These are phyloP conservation scores for Pueraria montana DNA, from an alignment of 306 rosid species.

Conservation along the genomic window DNA sequence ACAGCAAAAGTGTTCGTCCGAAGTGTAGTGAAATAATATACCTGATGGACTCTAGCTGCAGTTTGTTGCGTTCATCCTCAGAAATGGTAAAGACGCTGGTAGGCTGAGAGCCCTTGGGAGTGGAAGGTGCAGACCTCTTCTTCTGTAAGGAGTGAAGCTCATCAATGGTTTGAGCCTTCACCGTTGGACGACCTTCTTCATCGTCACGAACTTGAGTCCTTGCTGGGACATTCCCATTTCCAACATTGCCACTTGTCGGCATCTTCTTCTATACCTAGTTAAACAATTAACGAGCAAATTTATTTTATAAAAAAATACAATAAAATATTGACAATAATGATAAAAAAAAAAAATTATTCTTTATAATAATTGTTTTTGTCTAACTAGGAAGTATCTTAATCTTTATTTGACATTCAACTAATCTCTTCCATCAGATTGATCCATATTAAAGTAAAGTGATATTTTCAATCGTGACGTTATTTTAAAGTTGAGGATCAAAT, in stretches of 20 bases:
- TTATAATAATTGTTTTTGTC: too few relatives aligned
- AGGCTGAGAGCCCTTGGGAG: slow-evolving; percentile 55
- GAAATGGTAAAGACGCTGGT: slow-evolving; percentile 35
- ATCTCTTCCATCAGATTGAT: too few relatives aligned
- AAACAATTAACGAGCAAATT: too few relatives aligned
- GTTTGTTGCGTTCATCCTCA: slow-evolving; percentile 67
- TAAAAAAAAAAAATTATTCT: too few relatives aligned
- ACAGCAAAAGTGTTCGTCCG: too few relatives aligned
- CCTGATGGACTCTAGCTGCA: slow-evolving; percentile 91
- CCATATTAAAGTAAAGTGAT: too few relatives aligned
- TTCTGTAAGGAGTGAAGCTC: slow-evolving; percentile 88
- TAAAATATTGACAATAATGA: too few relatives aligned
- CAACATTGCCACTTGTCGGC: slow-evolving; percentile 7
- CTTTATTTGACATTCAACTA: too few relatives aligned
- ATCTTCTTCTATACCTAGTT: slow-evolving; percentile 28
- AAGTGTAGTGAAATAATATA: background rate
- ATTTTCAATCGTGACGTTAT: too few relatives aligned
- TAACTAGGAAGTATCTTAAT: too few relatives aligned
- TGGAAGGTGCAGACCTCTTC: slow-evolving; percentile 72
- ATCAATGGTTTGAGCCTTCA: slow-evolving; percentile 80
- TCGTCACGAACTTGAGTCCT: slow-evolving; percentile 68
- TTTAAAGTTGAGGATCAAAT: too few relatives aligned
- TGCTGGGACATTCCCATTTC: slow-evolving; percentile 49
- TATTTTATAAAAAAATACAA: too few relatives aligned
- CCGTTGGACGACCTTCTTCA: slow-evolving; percentile 57